Conservation (phyloP, 805 yeast genomes). For the Diddensiella caesifluorescens region DNA sequence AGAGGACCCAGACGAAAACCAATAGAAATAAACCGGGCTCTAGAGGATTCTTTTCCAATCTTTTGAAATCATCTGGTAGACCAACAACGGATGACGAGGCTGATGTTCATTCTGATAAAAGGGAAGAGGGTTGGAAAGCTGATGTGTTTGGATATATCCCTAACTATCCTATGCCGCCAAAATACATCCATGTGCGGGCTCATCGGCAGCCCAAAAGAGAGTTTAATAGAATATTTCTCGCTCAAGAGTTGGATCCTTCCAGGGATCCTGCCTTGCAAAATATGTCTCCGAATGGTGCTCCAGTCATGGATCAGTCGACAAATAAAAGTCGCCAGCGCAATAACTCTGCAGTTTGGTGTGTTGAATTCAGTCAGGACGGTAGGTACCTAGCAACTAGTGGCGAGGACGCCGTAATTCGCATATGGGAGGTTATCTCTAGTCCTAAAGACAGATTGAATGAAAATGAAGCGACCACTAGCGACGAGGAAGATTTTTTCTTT, state of each 20-base stretch:
- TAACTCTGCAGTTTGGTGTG: constrained; percentile 47
- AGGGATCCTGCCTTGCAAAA: constrained; percentile 1
- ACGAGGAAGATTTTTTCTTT: constrained; percentile 11
- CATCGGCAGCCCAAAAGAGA: constrained; percentile 29
- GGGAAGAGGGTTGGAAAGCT: constrained; percentile 31
- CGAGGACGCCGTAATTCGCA: constrained; percentile 56
- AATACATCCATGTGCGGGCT: constrained; percentile 32
- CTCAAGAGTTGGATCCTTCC: constrained; percentile 30
- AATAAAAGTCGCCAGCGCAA: background rate
- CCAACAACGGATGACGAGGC: constrained; percentile 22
- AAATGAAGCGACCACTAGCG: constrained; percentile 16
- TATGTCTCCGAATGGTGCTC: background rate
- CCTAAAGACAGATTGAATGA: constrained; percentile 56
- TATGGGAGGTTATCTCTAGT: constrained; percentile 78
- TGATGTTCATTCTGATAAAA: constrained; percentile 9
- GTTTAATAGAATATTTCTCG: constrained; percentile 31
- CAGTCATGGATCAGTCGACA: background rate
- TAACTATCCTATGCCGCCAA: constrained; percentile 27
- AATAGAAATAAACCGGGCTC: background rate
- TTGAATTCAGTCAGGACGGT: constrained; percentile 76
- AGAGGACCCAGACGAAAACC: background rate
- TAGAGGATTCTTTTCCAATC: constrained; percentile 16
- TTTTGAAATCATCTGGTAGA: constrained; percentile 21
- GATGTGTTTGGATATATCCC: constrained; percentile 29
- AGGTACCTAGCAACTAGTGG: constrained; percentile 81